phyloP scores from a whole-genome alignment of 2,329 filamentous ascomycete genomes.

The Aplosporella prunicola region DNA sequence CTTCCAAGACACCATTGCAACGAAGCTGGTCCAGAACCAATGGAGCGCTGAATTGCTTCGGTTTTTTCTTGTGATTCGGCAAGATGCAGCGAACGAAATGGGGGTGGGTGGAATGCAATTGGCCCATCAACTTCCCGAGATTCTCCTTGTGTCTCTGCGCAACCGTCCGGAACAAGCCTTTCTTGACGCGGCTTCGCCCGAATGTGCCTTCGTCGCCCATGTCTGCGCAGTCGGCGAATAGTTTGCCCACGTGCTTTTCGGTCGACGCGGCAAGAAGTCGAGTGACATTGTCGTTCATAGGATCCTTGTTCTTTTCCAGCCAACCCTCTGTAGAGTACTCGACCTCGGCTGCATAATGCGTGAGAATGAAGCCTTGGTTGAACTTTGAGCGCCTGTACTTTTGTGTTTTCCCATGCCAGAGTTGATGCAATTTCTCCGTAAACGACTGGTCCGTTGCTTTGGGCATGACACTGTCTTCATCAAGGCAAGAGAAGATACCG shows the following conservation, averaged over 20 bases:
- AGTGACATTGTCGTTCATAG: conserved; percentile 93
- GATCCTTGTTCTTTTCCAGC: conserved; percentile 99
- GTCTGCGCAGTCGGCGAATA: conserved; percentile 86
- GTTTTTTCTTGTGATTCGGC: conserved; percentile 94
- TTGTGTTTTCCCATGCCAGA: conserved; percentile 92
- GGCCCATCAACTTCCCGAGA: conserved; percentile 87
- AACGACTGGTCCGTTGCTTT: conserved; percentile 96
- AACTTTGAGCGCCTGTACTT: conserved; percentile 88
- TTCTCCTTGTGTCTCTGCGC: conserved; percentile 97
- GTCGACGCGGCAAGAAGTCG: conserved; percentile 73
- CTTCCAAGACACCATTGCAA: conserved; percentile 98
- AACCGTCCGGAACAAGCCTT: conserved; percentile 91
- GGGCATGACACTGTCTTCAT: conserved; percentile 98
- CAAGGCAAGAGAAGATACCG: conserved; percentile 95
- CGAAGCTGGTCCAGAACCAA: conserved; percentile 96
- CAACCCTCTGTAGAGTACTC: conserved; percentile 93
- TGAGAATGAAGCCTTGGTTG: conserved; percentile 87
- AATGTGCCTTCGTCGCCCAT: conserved; percentile 62
- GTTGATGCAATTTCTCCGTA: conserved; percentile 89
- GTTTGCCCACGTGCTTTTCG: conserved; percentile 69
- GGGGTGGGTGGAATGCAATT: conserved; percentile 91
- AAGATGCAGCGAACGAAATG: conserved; percentile 97
- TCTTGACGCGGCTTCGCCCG: conserved; percentile 77
- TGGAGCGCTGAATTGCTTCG: conserved; percentile 82
- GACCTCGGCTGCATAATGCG: conserved; percentile 94